phyloP scores from a whole-genome alignment of 805 yeast genomes.

The Metschnikowia continentalis region DNA sequence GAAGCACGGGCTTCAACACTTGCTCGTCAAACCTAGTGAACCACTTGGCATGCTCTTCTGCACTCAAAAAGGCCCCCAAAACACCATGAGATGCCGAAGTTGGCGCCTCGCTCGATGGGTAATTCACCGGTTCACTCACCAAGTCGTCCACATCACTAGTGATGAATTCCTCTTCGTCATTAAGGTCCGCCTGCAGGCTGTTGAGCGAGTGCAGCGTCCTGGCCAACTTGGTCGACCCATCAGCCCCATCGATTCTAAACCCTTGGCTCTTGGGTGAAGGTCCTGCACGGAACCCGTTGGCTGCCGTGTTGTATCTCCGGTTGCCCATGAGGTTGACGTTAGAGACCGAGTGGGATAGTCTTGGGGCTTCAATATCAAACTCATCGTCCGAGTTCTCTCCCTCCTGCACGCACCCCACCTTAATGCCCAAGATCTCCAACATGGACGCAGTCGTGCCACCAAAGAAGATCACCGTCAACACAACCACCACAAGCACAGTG shows the following conservation, averaged over 20 bases:
- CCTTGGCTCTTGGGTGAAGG: background rate
- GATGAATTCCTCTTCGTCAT: conserved; percentile 24
- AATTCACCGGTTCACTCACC: conserved; percentile 15
- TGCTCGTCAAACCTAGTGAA: conserved; percentile 91
- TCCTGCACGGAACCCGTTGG: conserved; percentile 15
- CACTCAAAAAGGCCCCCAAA: conserved; percentile 40
- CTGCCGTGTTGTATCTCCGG: conserved; percentile 20
- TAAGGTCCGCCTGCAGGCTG: conserved; percentile 19
- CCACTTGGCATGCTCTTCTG: conserved; percentile 84
- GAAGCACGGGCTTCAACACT: conserved; percentile 84
- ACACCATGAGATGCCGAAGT: conserved; percentile 23
- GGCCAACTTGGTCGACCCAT: background rate
- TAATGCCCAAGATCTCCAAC: conserved; percentile 91
- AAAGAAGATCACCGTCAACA: conserved; percentile 88
- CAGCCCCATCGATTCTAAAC: conserved; percentile 9
- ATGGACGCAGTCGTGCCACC: conserved; percentile 99
- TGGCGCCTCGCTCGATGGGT: conserved; percentile 3
- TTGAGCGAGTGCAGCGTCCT: conserved; percentile 10
- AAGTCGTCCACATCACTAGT: conserved; percentile 39
- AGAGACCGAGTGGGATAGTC: conserved; percentile 20
- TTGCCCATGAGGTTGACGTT: conserved; percentile 19
- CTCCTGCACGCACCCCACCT: conserved; percentile 85
- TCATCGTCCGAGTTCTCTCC: conserved; percentile 80
- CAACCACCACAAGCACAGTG: conserved; percentile 94
- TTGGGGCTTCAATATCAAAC: conserved; percentile 82